Conservation (phyloP, 2,329 filamentous ascomycete genomes). For the Diaporthe vaccinii region DNA sequence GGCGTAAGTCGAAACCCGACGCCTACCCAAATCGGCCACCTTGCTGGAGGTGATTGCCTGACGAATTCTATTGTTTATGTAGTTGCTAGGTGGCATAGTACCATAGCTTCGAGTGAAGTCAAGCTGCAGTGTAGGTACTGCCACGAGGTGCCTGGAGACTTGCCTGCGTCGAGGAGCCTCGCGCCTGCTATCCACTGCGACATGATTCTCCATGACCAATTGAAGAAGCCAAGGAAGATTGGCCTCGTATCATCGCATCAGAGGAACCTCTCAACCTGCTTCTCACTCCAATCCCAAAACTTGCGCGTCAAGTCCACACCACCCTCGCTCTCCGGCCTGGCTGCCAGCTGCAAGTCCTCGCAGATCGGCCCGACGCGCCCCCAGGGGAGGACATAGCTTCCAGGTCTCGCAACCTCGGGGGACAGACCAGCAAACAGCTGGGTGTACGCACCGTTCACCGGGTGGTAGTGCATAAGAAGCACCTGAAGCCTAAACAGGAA, state of each 20-base stretch:
- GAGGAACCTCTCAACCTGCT: slow-evolving; percentile 33
- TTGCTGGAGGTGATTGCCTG: neutral
- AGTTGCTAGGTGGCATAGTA: neutral
- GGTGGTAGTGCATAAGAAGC: slow-evolving; percentile 26
- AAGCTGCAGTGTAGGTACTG: no score
- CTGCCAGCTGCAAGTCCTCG: slow-evolving; percentile 47
- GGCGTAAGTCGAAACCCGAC: neutral
- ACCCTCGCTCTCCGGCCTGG: slow-evolving; percentile 52
- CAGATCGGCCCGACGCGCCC: slow-evolving; percentile 48
- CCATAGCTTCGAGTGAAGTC: neutral
- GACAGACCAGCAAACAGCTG: slow-evolving; percentile 42
- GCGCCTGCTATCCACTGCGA: neutral
- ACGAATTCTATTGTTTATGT: neutral
- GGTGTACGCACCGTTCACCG: slow-evolving; percentile 39
- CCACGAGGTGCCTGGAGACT: neutral
- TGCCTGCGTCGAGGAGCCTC: neutral
- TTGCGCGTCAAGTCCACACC: slow-evolving; percentile 52
- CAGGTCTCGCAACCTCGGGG: slow-evolving; percentile 26
- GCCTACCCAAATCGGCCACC: slow-evolving; percentile 15
- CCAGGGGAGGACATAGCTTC: slow-evolving; percentile 12
- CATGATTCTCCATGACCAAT: neutral
- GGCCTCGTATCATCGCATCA: neutral
- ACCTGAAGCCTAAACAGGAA: slow-evolving; percentile 21
- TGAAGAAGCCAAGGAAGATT: neutral
- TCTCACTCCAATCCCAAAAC: slow-evolving; percentile 58